These are phyloP conservation scores for Ophiostoma ips DNA, from an alignment of 2,329 filamentous ascomycete species.

Conservation along the genomic window DNA sequence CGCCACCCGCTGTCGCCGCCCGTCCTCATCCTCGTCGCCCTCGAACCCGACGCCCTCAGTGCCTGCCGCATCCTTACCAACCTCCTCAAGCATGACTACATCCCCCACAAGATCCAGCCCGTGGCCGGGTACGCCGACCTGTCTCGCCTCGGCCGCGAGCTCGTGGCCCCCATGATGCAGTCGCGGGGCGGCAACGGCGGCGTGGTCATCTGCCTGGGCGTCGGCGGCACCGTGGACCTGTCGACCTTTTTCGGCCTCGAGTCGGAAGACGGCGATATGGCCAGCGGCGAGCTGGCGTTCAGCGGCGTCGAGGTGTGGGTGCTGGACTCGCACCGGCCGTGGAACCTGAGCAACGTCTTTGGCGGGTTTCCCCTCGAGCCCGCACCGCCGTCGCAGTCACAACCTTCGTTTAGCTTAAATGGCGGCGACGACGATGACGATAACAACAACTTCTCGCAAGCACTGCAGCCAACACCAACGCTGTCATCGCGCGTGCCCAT, in stretches of 20 bases:
- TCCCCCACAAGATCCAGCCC: slow-evolving; percentile 93
- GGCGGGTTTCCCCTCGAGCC: slow-evolving; percentile 51
- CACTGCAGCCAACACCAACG: slow-evolving; percentile 26
- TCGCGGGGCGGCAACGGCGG: slow-evolving; percentile 73
- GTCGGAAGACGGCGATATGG: slow-evolving; percentile 39
- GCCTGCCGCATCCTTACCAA: slow-evolving; percentile 87
- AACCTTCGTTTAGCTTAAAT: neutral
- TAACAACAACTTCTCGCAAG: too few species aligned
- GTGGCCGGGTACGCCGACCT: slow-evolving; percentile 88
- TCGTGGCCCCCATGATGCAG: slow-evolving; percentile 77
- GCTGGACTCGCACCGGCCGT: slow-evolving; percentile 78
- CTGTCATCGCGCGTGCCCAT: slow-evolving; percentile 30
- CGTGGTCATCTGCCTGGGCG: slow-evolving; percentile 80
- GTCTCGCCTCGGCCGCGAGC: slow-evolving; percentile 59
- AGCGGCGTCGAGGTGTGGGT: slow-evolving; percentile 92
- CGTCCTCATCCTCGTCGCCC: slow-evolving; percentile 79
- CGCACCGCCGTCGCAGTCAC: neutral
- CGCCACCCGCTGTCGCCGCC: slow-evolving; percentile 84
- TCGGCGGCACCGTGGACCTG: slow-evolving; percentile 83
- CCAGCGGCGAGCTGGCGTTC: slow-evolving; percentile 30
- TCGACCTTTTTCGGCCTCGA: slow-evolving; percentile 66
- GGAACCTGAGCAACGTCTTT: slow-evolving; percentile 92
- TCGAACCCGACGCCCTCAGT: slow-evolving; percentile 91
- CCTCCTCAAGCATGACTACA: slow-evolving; percentile 93
- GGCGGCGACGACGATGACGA: slow-evolving; percentile 15